Evolutionary conservation across 148 eudicot genomes (phyloP), one percentile per base, ranked within the genome.

Genomic region (Fagopyrum esculentum): DNA sequence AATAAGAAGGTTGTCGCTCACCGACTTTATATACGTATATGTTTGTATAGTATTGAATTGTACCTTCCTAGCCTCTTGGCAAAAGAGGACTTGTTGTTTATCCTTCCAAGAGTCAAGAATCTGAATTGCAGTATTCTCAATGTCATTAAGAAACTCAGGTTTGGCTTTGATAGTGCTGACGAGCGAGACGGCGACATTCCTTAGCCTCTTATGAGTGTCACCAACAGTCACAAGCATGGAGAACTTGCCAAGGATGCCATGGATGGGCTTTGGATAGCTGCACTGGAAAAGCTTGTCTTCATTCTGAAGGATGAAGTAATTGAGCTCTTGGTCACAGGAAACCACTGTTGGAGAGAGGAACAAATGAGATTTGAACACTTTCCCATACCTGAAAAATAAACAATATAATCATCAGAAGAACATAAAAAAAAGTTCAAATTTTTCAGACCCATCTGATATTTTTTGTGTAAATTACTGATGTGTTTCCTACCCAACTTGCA

Each of bases 251-350:
- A 88, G 85, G 6, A 88, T 78, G 52, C 85, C 89, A 80, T 84
- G 89, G 63, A 88, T 83, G 73, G 89, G 81, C 73, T 86, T 81
- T 52, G 91, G 91, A 9, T 88, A 88, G 81, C 88, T 86, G 69
- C 87, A 84, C 79, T 86, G 79, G 52, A 88, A 88, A 43, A 84
- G 26, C 80, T 83, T 84, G 44, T 76, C 89, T 77, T 88, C 91
- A 77, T 88, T 88, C 78, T 88, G 91, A 26, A 88, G 81, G 19
- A 88, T 86, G 76, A 81, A 86, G 78, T 86, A 81, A 83, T 88
- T 88, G 22, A 88, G 83, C 49, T 88, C 91, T 61, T 84, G 84
- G 76, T 88, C 91, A 80, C 91, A 88, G 61, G 91, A 88, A 9
- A 88, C 88, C 76, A 88, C 82, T 4, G 91, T 83, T 7, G 91